A percentile compares a stretch with the other conserved stretches of the same genome.
These are phyloP conservation scores for Pleomassaria siparia DNA, from an alignment of 2,329 filamentous ascomycete genomes.

Conservation along the genomic window DNA sequence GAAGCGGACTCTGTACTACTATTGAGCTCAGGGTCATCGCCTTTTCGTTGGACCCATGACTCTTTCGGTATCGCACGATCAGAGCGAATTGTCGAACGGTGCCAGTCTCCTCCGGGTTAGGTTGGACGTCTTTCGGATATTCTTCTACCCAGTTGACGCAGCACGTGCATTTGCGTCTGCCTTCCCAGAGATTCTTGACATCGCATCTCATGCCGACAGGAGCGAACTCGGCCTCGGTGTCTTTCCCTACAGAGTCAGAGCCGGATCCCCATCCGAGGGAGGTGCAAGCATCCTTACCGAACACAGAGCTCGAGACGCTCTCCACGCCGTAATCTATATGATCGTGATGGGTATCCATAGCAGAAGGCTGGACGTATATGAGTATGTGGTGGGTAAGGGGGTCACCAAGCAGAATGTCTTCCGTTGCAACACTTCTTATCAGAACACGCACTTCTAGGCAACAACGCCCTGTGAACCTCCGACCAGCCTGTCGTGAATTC, in stretches of 20 bases:
- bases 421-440: conserved; percentile 3
- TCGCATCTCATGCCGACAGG: conserved; percentile 15
- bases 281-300: conserved; percentile 1
- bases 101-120: conserved; percentile 18
- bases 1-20: conserved; percentile 37
- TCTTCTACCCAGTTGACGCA: conserved; percentile 22
- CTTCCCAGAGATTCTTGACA: conserved; percentile 21
- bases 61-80: conserved; percentile 15
- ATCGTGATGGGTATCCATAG: neutral
- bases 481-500: too few species aligned
- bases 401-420: neutral
- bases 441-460: conserved; percentile 6
- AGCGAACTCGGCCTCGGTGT: conserved; percentile 13
- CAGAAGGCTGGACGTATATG: neutral
- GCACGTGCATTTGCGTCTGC: conserved; percentile 14
- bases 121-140: conserved; percentile 13
- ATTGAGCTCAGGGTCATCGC: conserved; percentile 28
- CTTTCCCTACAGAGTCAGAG: conserved; percentile 6
- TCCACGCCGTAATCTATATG: conserved; percentile 13
- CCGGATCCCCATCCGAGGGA: neutral
- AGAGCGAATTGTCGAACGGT: conserved; percentile 18
- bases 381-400: neutral
- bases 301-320: conserved; percentile 12
- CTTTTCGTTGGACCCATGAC: conserved; percentile 12
- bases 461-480: neutral